Conservation (phyloP, 1,284 basidiomycete genomes). For the Trametes polyzona region DNA sequence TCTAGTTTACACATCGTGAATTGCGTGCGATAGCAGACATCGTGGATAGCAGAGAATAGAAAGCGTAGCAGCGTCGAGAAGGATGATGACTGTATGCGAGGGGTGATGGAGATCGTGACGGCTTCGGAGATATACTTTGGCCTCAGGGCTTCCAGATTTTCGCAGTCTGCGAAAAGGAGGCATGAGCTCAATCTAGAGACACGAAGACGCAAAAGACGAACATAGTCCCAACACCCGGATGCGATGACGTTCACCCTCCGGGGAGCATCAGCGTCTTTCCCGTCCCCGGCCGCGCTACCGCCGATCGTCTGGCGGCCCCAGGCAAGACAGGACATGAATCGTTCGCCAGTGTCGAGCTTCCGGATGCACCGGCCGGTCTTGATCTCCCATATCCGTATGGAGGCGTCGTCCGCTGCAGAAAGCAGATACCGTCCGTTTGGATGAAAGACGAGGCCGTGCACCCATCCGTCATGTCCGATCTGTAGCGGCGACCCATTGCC, state of each 20-base stretch:
- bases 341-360: slow-evolving; percentile 69
- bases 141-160: slow-evolving; percentile 20
- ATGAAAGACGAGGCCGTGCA: slow-evolving; percentile 67
- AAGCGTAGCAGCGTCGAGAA: too few species aligned
- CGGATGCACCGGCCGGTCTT: slow-evolving; percentile 64
- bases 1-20: too few species aligned
- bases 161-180: slow-evolving; percentile 45
- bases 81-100: too few species aligned
- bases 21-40: too few species aligned
- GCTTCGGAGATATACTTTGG: too few species aligned
- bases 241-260: slow-evolving; percentile 63
- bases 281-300: slow-evolving; percentile 41
- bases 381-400: slow-evolving; percentile 77
- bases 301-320: slow-evolving; percentile 59
- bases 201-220: slow-evolving; percentile 10
- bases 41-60: too few species aligned
- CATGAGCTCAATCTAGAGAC: slow-evolving; percentile 1
- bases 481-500: slow-evolving; percentile 23
- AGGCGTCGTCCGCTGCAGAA: slow-evolving; percentile 76
- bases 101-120: too few species aligned
- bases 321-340: slow-evolving; percentile 67
- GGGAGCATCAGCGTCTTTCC: slow-evolving; percentile 38
- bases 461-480: slow-evolving; percentile 71
- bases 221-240: slow-evolving; percentile 62
- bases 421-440: slow-evolving; percentile 72